A percentile compares a stretch with the other conserved stretches of the same genome.
phyloP scores from a whole-genome alignment of 768 basidiomycete genomes.

The Xerocomus potaroensis region DNA sequence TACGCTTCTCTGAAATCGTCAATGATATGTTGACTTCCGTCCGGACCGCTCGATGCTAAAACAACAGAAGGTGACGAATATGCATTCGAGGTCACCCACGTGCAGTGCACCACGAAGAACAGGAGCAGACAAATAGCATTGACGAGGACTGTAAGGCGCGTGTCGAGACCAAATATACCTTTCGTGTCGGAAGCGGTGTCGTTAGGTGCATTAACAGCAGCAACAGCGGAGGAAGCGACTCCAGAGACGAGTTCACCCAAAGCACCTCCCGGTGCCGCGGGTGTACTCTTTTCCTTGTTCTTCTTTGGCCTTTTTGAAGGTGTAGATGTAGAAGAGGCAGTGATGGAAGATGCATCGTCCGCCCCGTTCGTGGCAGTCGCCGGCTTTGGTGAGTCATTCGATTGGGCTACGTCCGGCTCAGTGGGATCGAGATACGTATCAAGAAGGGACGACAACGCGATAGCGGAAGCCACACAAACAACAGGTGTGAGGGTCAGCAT shows the following conservation, averaged over 20 bases:
- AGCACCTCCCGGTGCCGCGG: constrained; percentile 32
- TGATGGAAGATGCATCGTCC: constrained; percentile 21
- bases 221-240: constrained; percentile 29
- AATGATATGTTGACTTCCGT: constrained; percentile 91
- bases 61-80: constrained; percentile 99
- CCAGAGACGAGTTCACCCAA: constrained; percentile 42
- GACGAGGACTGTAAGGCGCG: constrained; percentile 68
- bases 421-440: constrained; percentile 87
- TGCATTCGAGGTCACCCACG: constrained; percentile 90
- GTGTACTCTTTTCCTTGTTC: constrained; percentile 51
- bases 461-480: constrained; percentile 90
- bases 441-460: constrained; percentile 82
- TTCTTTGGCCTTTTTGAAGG: constrained; percentile 48
- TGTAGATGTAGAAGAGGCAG: constrained; percentile 30
- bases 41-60: constrained; percentile 68
- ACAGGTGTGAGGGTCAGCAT: constrained; percentile 98
- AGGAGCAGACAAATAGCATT: constrained; percentile 74
- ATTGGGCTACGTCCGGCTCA: constrained; percentile 47
- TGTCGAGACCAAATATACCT: constrained; percentile 85
- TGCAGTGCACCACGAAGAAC: constrained; percentile 95
- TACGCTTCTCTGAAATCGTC: constrained; percentile 99
- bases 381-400: constrained; percentile 7
- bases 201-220: constrained; percentile 21
- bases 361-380: constrained; percentile 1
- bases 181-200: constrained; percentile 22